Evolutionary conservation across 2,329 filamentous ascomycete species (phyloP).

Genomic region (Fusarium sp.): DNA sequence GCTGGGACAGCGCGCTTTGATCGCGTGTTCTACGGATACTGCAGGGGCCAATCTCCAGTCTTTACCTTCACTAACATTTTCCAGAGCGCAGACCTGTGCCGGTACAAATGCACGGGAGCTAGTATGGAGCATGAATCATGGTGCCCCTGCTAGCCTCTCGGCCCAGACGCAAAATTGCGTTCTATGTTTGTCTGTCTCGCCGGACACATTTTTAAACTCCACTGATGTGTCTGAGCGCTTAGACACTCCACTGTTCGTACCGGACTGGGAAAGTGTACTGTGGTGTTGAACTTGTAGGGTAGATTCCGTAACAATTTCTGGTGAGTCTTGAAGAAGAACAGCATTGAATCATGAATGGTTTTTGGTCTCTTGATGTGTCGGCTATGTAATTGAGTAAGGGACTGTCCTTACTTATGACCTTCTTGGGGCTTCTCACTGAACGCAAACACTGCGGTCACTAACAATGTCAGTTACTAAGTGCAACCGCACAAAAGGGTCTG

Average conservation of each 20-base stretch:
- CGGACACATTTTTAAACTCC: background rate
- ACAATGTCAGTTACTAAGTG: too few relatives aligned
- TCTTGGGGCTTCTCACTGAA: too few relatives aligned
- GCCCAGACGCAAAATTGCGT: background rate
- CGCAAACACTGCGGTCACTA: too few relatives aligned
- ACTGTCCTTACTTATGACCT: too few relatives aligned
- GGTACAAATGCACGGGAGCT: background rate
- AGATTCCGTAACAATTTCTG: fast-evolving
- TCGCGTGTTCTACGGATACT: background rate
- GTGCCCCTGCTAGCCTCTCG: background rate
- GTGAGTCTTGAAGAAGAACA: background rate
- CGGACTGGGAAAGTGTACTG: background rate
- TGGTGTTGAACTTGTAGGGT: background rate
- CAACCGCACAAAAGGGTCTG: too few relatives aligned
- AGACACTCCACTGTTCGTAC: background rate
- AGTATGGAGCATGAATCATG: background rate
- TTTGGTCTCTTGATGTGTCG: too few relatives aligned
- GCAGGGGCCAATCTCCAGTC: background rate
- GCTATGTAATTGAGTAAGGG: too few relatives aligned
- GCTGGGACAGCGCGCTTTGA: background rate
- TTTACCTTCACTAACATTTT: background rate
- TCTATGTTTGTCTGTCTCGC: background rate
- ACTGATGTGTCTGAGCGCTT: background rate
- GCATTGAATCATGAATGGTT: too few relatives aligned
- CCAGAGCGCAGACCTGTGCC: background rate